Conservation (phyloP, 1,284 basidiomycete genomes). For the Apiotrichum veenhuisii region DNA sequence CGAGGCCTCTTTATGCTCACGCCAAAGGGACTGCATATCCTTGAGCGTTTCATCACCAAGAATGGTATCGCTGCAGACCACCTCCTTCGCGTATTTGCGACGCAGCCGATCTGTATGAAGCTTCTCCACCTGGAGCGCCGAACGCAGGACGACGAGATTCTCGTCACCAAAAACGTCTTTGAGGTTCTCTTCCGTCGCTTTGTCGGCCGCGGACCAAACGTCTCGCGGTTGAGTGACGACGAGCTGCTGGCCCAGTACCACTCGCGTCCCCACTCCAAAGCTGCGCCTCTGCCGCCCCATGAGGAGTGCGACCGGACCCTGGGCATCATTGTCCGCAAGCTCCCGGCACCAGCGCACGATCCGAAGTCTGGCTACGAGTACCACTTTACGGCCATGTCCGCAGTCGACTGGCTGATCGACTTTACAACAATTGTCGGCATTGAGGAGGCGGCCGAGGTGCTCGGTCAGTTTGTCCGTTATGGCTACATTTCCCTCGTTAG, state of each 20-base stretch:
- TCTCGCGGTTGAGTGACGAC: slow-evolving; percentile 49
- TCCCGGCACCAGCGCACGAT: slow-evolving; percentile 12
- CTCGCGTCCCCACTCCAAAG: slow-evolving; percentile 38
- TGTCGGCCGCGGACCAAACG: slow-evolving; percentile 79
- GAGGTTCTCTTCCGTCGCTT: slow-evolving; percentile 94
- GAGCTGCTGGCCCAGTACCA: slow-evolving; percentile 45
- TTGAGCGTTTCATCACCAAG: slow-evolving; percentile 98
- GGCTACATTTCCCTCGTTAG: slow-evolving; percentile 77
- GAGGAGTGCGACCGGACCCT: slow-evolving; percentile 51
- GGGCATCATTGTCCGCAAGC: slow-evolving; percentile 47
- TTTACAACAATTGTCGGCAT: slow-evolving; percentile 93
- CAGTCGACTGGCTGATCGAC: slow-evolving; percentile 95
- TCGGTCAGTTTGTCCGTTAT: slow-evolving; percentile 95
- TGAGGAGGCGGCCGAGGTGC: slow-evolving; percentile 96
- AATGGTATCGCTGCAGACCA: slow-evolving; percentile 93
- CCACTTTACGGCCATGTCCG: slow-evolving; percentile 80
- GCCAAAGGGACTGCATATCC: slow-evolving; percentile 94
- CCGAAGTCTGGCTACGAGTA: slow-evolving; percentile 53
- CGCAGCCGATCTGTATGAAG: slow-evolving; percentile 97
- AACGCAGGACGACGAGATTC: slow-evolving; percentile 91
- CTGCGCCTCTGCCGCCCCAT: slow-evolving; percentile 24
- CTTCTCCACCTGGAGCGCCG: slow-evolving; percentile 93
- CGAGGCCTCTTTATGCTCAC: slow-evolving; percentile 93
- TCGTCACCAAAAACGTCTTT: slow-evolving; percentile 88
- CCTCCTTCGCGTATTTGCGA: slow-evolving; percentile 80